Base-by-base conservation (phyloP, 768 basidiomycete species). In the Lentinus tigrinus region DNA sequence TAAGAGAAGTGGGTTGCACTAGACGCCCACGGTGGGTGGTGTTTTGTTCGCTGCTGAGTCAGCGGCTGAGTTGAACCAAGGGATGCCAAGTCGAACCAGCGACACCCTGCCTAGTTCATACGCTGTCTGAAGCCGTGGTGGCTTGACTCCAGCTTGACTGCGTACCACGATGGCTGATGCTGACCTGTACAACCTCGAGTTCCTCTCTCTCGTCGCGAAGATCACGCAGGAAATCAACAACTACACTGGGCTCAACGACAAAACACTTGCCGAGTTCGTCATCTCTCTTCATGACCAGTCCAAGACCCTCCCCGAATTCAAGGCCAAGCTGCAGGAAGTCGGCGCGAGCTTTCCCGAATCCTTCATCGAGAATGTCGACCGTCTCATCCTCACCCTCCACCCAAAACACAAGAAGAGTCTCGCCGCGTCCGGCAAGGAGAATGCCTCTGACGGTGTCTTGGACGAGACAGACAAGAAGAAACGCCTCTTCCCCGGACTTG, bases 221-320 rank as follows among this genome's bases (percentile, higher is more conserved):
- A 91, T 99, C 67, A 89, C 89, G 0, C 93, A 95, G 72, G 95
- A 98, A 70, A 85, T 98, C 46, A 85, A 89, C 73, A 98, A 97
- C 67, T 86, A 98, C 70, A 80, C 83, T 51, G 88, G 85, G 16
- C 73, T 91, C 37, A 89, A 87, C 70, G 95, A 99, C 80, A 96
- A 95, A 70, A 89, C 90, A 3, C 80, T 96, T 47, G 95, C 97
- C 13, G 96, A 98, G 76, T 99, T 95, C 72, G 85, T 98, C 61
- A 94, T 99, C 63, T 77, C 83, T 62, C 83, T 98, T 56, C 96
- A 98, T 74, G 89, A 90, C 63, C 74, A 90, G 65, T 88, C 89
- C 69, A 89, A 88, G 63, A 87, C 84, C 61, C 78, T 94, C 50
- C 76, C 79, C 7, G 84, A 85, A 47, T 99, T 98, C 83, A 92